Conservation (phyloP, 1,284 basidiomycete species). For the Crucibulum parvulum region DNA sequence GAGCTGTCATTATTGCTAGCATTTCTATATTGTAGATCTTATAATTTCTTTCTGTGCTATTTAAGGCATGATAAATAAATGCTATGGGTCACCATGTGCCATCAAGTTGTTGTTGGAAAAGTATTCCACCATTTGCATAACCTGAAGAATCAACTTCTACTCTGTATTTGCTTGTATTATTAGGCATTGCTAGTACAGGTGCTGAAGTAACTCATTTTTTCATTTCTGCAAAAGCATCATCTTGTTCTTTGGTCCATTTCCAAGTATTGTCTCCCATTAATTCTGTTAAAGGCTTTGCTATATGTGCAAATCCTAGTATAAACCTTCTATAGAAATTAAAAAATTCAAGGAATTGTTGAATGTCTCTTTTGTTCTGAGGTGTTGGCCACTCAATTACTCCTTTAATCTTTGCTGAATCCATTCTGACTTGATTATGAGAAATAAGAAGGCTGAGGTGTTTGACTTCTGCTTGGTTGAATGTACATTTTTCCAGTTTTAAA, state of each 20-base stretch:
- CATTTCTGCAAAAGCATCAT: constrained; percentile 5
- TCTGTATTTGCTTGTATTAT: background rate
- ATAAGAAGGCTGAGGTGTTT: constrained; percentile 49
- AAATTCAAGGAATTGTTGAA: constrained; percentile 46
- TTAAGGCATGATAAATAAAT: no score
- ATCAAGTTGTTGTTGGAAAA: background rate
- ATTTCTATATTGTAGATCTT: constrained; percentile 18
- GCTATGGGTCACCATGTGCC: constrained; percentile 7
- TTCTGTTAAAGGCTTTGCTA: constrained; percentile 32
- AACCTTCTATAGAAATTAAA: constrained; percentile 51
- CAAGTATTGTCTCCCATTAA: constrained; percentile 28
- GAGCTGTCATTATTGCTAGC: constrained; percentile 12
- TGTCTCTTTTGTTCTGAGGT: constrained; percentile 12
- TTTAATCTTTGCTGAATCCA: constrained; percentile 46
- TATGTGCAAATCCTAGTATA: constrained; percentile 41
- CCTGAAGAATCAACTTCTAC: constrained; percentile 12
- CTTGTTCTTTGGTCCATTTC: constrained; percentile 3
- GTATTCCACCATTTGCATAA: constrained; percentile 7
- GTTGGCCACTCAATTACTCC: constrained; percentile 41
- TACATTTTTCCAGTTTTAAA: constrained; percentile 46
- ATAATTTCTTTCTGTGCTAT: constrained; percentile 12
- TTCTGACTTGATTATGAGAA: constrained; percentile 23
- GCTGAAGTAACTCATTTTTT: constrained; percentile 1
- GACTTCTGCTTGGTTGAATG: constrained; percentile 31
- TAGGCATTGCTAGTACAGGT: constrained; percentile 1